Conservation (phyloP, 2,329 filamentous ascomycete species). For the Penicillium expansum region DNA sequence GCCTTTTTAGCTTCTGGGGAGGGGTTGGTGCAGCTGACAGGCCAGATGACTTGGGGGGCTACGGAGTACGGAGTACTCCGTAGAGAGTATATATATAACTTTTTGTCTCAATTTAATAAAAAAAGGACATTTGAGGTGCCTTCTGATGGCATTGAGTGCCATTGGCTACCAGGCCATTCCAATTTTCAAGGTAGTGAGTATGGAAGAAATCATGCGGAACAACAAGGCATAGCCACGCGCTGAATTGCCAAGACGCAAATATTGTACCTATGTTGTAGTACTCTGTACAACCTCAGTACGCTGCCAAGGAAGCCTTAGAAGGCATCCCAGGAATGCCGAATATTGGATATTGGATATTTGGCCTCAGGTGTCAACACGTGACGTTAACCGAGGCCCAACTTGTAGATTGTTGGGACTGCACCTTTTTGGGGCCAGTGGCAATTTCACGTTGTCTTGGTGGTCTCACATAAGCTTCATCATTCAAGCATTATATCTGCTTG, state of each 20-base stretch:
- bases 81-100: not conserved
- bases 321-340: not conserved
- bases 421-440: constrained; percentile 4
- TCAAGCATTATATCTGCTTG: constrained; percentile 2
- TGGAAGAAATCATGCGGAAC: not conserved
- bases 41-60: not conserved
- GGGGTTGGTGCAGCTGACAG: not conserved
- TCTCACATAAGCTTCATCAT: not conserved
- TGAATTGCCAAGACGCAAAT: not conserved
- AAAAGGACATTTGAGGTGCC: not conserved
- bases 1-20: not conserved
- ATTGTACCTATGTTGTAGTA: not conserved
- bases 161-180: not conserved
- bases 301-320: not conserved
- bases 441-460: constrained; percentile 4
- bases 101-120: not conserved
- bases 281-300: not conserved
- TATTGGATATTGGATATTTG: not conserved
- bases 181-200: not conserved
- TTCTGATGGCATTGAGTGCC: no score
- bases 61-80: no score
- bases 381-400: constrained; percentile 16
- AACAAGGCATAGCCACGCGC: not conserved
- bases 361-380: constrained; percentile 25
- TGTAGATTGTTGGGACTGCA: constrained; percentile 3